These are phyloP conservation scores for Ogataea saltuana DNA, from an alignment of 805 yeast species.

Conservation along the genomic window DNA sequence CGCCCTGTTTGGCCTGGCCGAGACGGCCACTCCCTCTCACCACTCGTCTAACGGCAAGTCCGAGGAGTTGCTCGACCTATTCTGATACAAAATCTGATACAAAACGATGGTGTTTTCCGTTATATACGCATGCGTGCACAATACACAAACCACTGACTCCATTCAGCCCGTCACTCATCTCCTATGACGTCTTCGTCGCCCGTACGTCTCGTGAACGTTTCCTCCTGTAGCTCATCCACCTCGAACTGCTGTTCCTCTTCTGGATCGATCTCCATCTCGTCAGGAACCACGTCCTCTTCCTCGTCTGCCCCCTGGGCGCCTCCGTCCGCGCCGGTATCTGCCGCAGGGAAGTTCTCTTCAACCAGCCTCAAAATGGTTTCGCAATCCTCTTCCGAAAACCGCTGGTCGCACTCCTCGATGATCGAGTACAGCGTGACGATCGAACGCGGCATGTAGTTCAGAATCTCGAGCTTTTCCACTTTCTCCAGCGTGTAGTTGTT, in stretches of 20 bases:
- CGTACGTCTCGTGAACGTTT: conserved; percentile 15
- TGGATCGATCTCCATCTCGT: conserved; percentile 14
- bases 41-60: conserved; percentile 7
- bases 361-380: conserved; percentile 59
- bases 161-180: neutral
- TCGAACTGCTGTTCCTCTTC: conserved; percentile 27
- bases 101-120: no score
- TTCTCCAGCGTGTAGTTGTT: conserved; percentile 64
- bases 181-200: conserved; percentile 11
- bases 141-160: conserved; percentile 10
- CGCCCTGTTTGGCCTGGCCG: conserved; percentile 13
- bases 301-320: conserved; percentile 26
- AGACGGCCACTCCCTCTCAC: neutral
- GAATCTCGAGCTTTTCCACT: conserved; percentile 80
- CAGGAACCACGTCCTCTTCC: conserved; percentile 19
- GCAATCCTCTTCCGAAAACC: conserved; percentile 71
- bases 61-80: conserved; percentile 23
- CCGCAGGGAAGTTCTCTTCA: conserved; percentile 51
- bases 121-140: neutral
- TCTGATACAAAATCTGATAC: no score
- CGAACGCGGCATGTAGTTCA: conserved; percentile 77
- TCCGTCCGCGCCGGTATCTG: no score
- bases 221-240: conserved; percentile 32
- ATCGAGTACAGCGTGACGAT: conserved; percentile 77
- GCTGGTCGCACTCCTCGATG: conserved; percentile 88